These are phyloP conservation scores for Tuber brumale DNA, from an alignment of 495 filamentous ascomycete genomes.

Conservation along the genomic window DNA sequence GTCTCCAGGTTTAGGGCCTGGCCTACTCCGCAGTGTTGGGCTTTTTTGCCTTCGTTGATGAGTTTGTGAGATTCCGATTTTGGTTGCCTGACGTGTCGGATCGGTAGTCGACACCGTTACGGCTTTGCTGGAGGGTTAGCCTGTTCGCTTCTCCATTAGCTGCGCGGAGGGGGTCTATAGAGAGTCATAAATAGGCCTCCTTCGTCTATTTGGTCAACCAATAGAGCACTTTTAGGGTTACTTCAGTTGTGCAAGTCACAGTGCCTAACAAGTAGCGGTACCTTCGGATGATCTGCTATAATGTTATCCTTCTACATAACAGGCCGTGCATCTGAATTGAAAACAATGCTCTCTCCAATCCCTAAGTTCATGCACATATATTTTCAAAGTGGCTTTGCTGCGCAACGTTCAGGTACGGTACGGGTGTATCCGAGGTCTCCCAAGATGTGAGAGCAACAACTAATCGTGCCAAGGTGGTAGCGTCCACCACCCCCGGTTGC, in stretches of 20 bases:
- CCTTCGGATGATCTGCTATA: neutral
- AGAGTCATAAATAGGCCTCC: neutral
- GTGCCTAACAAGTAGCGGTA: no score
- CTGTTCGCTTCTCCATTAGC: neutral
- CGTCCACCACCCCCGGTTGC: no score
- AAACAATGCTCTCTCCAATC: neutral
- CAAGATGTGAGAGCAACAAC: neutral
- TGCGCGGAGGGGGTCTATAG: neutral
- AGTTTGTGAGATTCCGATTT: neutral
- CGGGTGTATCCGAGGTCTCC: neutral
- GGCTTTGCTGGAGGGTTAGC: neutral
- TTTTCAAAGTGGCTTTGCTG: neutral
- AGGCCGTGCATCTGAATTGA: neutral
- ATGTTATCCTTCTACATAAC: neutral
- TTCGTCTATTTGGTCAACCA: neutral
- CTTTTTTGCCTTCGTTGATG: neutral
- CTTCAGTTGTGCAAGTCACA: no score
- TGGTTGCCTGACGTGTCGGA: neutral
- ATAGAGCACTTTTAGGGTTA: neutral
- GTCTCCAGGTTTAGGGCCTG: neutral
- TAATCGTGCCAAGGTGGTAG: no score
- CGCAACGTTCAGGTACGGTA: neutral
- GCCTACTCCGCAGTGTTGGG: neutral
- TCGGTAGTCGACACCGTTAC: neutral
- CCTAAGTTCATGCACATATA: neutral